Evolutionary conservation across 2,329 filamentous ascomycete genomes (phyloP), one percentile per base, ranked within the genome.

Genomic region (Apiospora malaysiana): DNA sequence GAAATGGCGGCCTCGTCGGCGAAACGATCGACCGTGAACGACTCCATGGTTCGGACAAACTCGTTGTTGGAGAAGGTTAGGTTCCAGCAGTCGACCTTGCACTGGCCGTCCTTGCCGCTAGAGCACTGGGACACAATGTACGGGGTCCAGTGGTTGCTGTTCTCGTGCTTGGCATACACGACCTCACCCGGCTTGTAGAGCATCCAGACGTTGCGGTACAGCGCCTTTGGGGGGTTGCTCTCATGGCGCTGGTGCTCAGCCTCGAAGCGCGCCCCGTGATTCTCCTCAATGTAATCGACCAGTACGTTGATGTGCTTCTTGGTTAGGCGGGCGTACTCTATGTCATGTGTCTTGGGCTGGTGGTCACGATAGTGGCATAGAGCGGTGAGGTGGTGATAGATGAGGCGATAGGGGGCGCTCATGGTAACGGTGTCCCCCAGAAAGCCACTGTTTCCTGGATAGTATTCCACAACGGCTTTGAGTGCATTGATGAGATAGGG

Each of bases 381-480:
- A 27, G 83, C 84, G 2, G 77, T 74, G 16, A 80, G 80, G 73
- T 87, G 83, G 71, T 88, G 86, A 63, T 84, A 79, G 18, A 89
- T 79, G n/a, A 85, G 78, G 7, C 78, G 77, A 74, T 87, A 88
- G 1, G 87, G 87, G 4, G 82, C 81, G 23, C 79, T 78, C 72
- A 88, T 79, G 37, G 74, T 76, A 69, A 85, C 77, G n/a, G 70
- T 76, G 8, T 81, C 79, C 51, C 76, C 81, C 0, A 79, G 75
- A 67, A 85, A 80, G 32, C 56, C 56, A 56, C 78, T 79, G 70
- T 82, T 79, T 49, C 80, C 79, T 4, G 85, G 85, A 72, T 87
- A 87, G 73, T 86, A 87, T 32, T 78, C 79, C 8, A 88, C 81
- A 6, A 87, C 82, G 16, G 85, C 84, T 40, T 78, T 80, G 5